Evolutionary conservation across 257 asterid genomes (phyloP), one percentile per base, ranked within the genome.

Genomic region (Nicotiana tabacum): DNA sequence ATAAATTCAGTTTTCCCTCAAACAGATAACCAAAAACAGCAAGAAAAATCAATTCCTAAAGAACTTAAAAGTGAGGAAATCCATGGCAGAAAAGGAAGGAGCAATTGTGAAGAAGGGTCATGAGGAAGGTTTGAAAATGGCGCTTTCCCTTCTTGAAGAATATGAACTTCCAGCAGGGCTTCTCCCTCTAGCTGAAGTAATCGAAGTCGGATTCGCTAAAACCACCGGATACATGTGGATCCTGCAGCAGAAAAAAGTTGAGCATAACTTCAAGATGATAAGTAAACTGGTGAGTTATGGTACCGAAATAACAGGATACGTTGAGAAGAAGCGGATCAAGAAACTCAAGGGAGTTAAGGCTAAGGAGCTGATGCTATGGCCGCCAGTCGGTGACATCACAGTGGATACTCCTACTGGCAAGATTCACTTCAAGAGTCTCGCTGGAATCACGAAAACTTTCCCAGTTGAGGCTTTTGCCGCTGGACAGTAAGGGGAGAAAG

Each of bases 381-480:
- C 97, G 9, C 95, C 97, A 0, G 95, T 93, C 7, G 88, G 83
- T 57, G 94, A 91, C 84, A 91, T 93, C 64, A 83, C 65, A 6
- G 84, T 91, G 2, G 87, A 85, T 74, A 87, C 89, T 6, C 83
- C 95, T 4, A 87, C 92, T 0, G 95, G 93, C 9, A 93, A 93
- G 90, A 87, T 94, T 67, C 92, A 89, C 56, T 92, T 94, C 92
- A 94, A 92, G 91, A 92, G 97, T 62, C 94, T 92, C 30, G 96
- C 95, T 1, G 94, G 98, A 2, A 91, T 94, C 83, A 91, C 96
- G 8, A 92, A 92, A 89, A 90, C 96, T 6, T 92, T 92, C 85
- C 97, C 95, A 0, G 93, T 87, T 1, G 93, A 92, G 88, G 97
- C 96, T n/a, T 92, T 94, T 85, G 93, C 92, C 17, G 89, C 89